A percentile compares a stretch with the other conserved stretches of the same genome.
Evolutionary conservation across 1,284 basidiomycete genomes (phyloP).

Genomic region (Marasmius fiardii): DNA sequence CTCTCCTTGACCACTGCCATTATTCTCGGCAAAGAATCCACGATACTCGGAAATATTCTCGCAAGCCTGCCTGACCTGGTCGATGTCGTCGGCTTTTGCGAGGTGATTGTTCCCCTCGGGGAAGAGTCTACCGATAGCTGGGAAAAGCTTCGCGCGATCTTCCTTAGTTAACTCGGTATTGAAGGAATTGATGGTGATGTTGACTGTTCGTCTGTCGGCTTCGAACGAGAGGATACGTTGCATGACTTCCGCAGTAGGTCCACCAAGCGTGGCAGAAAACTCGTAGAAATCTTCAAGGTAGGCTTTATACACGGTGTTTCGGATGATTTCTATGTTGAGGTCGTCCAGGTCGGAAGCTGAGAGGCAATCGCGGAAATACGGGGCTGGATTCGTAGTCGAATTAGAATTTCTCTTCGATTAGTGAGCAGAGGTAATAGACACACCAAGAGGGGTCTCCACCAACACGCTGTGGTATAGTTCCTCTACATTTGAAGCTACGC

Average conservation of each 20-base stretch:
- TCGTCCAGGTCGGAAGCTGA: conserved; percentile 97
- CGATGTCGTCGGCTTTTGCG: conserved; percentile 93
- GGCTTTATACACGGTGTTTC: conserved; percentile 99
- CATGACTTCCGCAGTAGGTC: conserved; percentile 90
- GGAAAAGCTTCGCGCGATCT: conserved; percentile 94
- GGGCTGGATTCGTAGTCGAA: conserved; percentile 51
- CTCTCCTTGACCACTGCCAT: conserved; percentile 27
- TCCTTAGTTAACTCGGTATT: conserved; percentile 95
- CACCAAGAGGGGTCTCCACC: conserved; percentile 95
- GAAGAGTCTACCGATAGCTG: conserved; percentile 89
- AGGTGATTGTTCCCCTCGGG: conserved; percentile 95
- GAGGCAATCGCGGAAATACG: conserved; percentile 96
- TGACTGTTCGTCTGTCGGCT: conserved; percentile 94
- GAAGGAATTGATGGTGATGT: conserved; percentile 99
- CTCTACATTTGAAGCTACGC: conserved; percentile 98
- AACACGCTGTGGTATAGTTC: conserved; percentile 97
- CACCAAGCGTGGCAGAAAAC: conserved; percentile 79
- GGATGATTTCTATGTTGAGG: conserved; percentile 99
- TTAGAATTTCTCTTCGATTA: conserved; percentile 1
- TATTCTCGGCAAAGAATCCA: conserved; percentile 77
- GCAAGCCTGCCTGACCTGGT: conserved; percentile 87
- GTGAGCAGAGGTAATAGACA: conserved; percentile 24
- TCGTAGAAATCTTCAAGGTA: conserved; percentile 97
- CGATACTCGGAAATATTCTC: conserved; percentile 91
- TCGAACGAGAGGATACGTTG: conserved; percentile 89